Base-by-base conservation (phyloP, 352 stramenopile genomes). In the Globisporangium emineosum region DNA sequence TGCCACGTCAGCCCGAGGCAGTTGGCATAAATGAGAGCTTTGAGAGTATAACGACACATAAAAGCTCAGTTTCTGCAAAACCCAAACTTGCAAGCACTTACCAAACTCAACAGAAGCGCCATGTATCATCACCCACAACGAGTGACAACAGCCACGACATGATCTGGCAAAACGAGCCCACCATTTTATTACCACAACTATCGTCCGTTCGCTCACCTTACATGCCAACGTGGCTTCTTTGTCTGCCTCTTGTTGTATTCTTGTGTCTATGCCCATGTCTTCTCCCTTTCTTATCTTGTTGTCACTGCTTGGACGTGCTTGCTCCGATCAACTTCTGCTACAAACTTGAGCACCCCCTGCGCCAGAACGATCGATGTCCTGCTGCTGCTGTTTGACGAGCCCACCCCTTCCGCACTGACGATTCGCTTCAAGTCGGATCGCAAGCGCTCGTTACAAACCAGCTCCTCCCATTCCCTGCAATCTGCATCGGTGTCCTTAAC, bases 381-480 rank as follows among this genome's bases (percentile, higher is more conserved):
- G 69, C 67, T 76, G 67, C 67, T 79, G 60, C 64, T 65, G 37
- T 6, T 40, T 12, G 49, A 45, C 15, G 45, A 57, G 9, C 33
- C 42, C 8, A 57, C 45, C 7, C 58, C 53, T 12, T 57, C 52
- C 69, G 62, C 60, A 57, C 66, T 75, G n/a, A 66, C 56, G 40
- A 88, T 68, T 10, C 50, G 69, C 25, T 55, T 73, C 29, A 88
- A 67, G 52, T 86, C 75, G 13, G 66, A 67, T 43, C 81, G 79
- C 27, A 88, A 67, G 17, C 73, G 73, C 32, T 84, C 75, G 62
- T 79, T 88, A 67, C 67, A 77, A 37, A 88, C 40, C 64, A 88
- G 35, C 53, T 75, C 69, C 53, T 72, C 61, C 21, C 56, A 83
- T 15, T 49, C 57, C 54, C 60, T 67, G 61, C 68, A 77, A 21